Evolutionary conservation across 1,284 basidiomycete species (phyloP), one percentile per base, ranked within the genome.

Genomic region (Cutaneotrichosporon dermatis): DNA sequence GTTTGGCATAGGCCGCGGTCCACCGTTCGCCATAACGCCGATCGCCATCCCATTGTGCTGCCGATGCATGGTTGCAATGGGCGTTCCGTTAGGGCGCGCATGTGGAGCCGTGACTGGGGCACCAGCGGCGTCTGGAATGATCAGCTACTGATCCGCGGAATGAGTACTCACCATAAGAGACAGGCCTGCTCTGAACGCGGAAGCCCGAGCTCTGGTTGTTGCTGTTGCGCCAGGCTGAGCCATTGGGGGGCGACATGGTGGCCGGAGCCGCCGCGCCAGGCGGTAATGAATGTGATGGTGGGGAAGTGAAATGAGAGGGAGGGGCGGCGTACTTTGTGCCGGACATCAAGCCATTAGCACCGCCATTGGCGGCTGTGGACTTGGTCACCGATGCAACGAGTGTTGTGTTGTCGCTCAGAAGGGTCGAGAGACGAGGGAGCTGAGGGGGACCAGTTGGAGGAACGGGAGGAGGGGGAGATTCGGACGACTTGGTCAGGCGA

Each of bases 351-450:
- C 46, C n/a, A 33, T 15, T 33, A n/a, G 39, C 6, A 6, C 7
- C 43, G 11, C 8, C 6, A 6, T 44, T 13, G 11, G 4, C 3
- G 6, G 3, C 44, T 2, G 44, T 2, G 15, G 13, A 6, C 4
- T 33, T 51, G 2, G 15, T 33, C 39, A 33, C n/a, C 0, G 56
- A n/a, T 13, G 16, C 48, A 4, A 39, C 41, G 6, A 9, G 13
- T 4, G 52, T 36, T 13, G 49, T 10, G 33, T 53, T 42, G 34
- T 54, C 40, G 4, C 15, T 34, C 12, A 55, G 34, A 1, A 61
- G 41, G 4, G 57, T 55, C 0, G 51, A 46, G 25, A 62, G 48
- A 11, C 57, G 61, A 9, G 61, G 61, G 5, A 62, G 55, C 45
- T 59, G 61, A 9, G 61, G 61, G 25, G 55, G 37, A 6, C n/a